Conservation (phyloP, 371 early-diverging fungal species). For the Caulochytrium protostelioides region DNA sequence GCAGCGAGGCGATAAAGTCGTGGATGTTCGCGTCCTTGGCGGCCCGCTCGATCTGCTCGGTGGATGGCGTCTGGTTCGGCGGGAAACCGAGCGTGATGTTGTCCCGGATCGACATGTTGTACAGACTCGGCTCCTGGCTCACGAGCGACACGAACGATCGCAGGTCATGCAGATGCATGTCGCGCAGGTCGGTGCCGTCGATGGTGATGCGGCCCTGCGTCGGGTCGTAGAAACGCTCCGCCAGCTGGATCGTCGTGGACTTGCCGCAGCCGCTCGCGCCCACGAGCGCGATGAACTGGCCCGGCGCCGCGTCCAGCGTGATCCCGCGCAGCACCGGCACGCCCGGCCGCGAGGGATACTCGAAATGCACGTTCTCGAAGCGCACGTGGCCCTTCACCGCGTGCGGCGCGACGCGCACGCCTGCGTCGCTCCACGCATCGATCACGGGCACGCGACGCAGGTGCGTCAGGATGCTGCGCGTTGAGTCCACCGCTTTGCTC, state of each 20-base stretch:
- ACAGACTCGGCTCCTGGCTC: slow-evolving; percentile 59
- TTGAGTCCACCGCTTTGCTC: too few species aligned
- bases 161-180: slow-evolving; percentile 37
- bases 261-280: slow-evolving; percentile 72
- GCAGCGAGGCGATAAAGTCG: slow-evolving; percentile 50
- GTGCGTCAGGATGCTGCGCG: too few species aligned
- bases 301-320: slow-evolving; percentile 21
- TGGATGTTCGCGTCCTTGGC: slow-evolving; percentile 51
- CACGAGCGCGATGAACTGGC: slow-evolving; percentile 48
- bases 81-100: slow-evolving; percentile 50
- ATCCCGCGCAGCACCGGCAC: slow-evolving; percentile 14
- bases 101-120: slow-evolving; percentile 44
- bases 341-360: slow-evolving; percentile 7
- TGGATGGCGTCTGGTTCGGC: slow-evolving; percentile 30
- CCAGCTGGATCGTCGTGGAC: slow-evolving; percentile 47
- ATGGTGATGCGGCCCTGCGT: slow-evolving; percentile 32
- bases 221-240: slow-evolving; percentile 64
- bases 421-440: slow-evolving; percentile 5
- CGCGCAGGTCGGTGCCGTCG: slow-evolving; percentile 40
- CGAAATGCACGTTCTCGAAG: slow-evolving; percentile 16
- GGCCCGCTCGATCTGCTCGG: too few species aligned
- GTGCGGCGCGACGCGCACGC: slow-evolving; percentile 1
- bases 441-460: slow-evolving; percentile 10
- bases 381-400: slow-evolving; percentile 14
- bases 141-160: slow-evolving; percentile 58